phyloP scores from a whole-genome alignment of 2,329 filamentous ascomycete genomes.

The Alternaria panax region DNA sequence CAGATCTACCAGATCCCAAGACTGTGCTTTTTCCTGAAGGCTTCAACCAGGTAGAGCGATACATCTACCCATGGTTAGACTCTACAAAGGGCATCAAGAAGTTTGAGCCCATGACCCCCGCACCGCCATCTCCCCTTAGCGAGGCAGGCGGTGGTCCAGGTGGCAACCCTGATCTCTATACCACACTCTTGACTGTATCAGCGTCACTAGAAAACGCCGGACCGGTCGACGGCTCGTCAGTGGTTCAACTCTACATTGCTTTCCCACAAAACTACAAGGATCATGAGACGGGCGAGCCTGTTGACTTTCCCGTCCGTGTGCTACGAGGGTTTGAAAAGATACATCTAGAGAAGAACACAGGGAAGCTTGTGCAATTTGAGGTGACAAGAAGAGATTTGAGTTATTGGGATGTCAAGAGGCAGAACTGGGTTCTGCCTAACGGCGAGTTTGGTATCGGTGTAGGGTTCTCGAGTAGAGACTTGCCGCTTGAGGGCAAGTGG shows the following conservation, averaged over 20 bases:
- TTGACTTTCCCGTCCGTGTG: conserved; percentile 63
- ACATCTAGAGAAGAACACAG: conserved; percentile 34
- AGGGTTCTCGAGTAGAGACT: conserved; percentile 46
- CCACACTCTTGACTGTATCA: conserved; percentile 59
- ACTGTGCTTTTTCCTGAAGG: conserved; percentile 67
- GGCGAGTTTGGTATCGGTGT: conserved; percentile 42
- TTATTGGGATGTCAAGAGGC: conserved; percentile 50
- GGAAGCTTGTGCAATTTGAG: conserved; percentile 44
- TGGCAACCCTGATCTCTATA: conserved; percentile 72
- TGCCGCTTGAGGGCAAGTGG: conserved; percentile 43
- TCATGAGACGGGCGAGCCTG: conserved; percentile 52
- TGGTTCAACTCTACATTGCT: conserved; percentile 65
- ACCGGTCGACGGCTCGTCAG: conserved; percentile 58
- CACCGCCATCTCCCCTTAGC: conserved; percentile 64
- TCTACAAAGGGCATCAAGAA: conserved; percentile 58
- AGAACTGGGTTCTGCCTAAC: conserved; percentile 53
- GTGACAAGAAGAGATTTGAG: conserved; percentile 53
- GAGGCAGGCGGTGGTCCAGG: conserved; percentile 73
- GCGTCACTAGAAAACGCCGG: conserved; percentile 70
- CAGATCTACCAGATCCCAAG: conserved; percentile 62
- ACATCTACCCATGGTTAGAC: conserved; percentile 75
- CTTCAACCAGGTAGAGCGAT: conserved; percentile 70
- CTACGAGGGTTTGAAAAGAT: conserved; percentile 56
- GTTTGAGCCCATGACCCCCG: conserved; percentile 58
- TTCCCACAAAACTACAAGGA: conserved; percentile 56